Conservation (phyloP, 2,329 filamentous ascomycete genomes). For the Zelopaecilomyces penicillatus region DNA sequence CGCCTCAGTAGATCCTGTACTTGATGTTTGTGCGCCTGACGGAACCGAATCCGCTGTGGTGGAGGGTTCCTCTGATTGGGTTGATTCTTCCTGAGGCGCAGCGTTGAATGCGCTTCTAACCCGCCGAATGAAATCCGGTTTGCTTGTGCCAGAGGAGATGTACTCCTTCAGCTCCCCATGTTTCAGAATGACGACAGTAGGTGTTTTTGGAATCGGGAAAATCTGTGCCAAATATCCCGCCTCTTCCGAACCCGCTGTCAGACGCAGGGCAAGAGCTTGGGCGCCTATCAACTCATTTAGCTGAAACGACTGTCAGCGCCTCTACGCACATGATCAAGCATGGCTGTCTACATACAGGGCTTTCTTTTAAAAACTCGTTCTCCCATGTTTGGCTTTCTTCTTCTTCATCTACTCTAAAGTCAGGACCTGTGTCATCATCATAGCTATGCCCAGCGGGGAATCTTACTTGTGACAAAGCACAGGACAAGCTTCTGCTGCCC, state of each 20-base stretch:
- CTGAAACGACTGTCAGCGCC: constrained; percentile 26
- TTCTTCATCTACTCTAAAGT: constrained; percentile 47
- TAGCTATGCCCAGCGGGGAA: neutral
- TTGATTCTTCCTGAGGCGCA: constrained; percentile 3
- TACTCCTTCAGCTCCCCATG: constrained; percentile 74
- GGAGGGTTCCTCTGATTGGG: neutral
- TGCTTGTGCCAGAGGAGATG: constrained; percentile 54
- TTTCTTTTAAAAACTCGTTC: constrained; percentile 53
- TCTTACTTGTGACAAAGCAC: constrained; percentile 72
- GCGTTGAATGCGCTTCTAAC: constrained; percentile 26
- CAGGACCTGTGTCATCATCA: neutral
- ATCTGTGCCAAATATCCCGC: constrained; percentile 75
- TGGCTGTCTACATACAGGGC: constrained; percentile 35
- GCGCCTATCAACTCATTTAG: constrained; percentile 47
- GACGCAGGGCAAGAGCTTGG: constrained; percentile 60
- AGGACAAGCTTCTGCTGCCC: constrained; percentile 68
- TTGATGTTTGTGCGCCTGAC: constrained; percentile 11
- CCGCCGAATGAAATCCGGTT: constrained; percentile 55
- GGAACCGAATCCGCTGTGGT: neutral
- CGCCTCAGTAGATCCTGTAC: constrained; percentile 10
- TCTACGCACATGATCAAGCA: neutral
- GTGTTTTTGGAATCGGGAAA: constrained; percentile 70
- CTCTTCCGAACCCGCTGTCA: constrained; percentile 68
- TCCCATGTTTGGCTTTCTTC: constrained; percentile 68
- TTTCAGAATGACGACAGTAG: constrained; percentile 71